phyloP scores from a whole-genome alignment of 805 yeast species.

The Yarrowia sp. region DNA sequence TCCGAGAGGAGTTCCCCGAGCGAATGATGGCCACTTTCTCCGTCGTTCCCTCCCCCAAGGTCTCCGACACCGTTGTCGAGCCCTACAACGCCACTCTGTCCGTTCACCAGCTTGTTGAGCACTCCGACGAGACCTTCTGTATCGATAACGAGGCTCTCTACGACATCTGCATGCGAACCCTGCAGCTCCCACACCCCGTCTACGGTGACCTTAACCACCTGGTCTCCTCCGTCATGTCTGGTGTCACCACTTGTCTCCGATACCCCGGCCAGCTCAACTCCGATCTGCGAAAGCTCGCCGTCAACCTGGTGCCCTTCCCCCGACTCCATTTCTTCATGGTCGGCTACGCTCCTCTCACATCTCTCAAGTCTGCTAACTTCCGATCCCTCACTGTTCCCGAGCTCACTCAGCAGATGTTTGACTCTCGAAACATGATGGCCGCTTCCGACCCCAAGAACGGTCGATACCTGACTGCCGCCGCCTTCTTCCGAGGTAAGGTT shows the following conservation, averaged over 20 bases:
- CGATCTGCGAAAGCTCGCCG: conserved; percentile 89
- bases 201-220: conserved; percentile 76
- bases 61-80: conserved; percentile 90
- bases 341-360: conserved; percentile 88
- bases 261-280: conserved; percentile 95
- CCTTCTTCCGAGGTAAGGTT: conserved; percentile 91
- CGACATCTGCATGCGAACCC: conserved; percentile 82
- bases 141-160: conserved; percentile 92
- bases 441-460: conserved; percentile 90
- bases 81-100: conserved; percentile 93
- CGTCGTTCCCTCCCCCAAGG: conserved; percentile 87
- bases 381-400: conserved; percentile 85
- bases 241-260: conserved; percentile 90
- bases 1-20: conserved; percentile 91
- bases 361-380: conserved; percentile 76
- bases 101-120: conserved; percentile 85
- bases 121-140: conserved; percentile 91
- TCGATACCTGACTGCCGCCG: conserved; percentile 87
- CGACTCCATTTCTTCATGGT: conserved; percentile 94
- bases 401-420: conserved; percentile 90
- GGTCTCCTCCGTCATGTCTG: conserved; percentile 90
- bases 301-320: conserved; percentile 92
- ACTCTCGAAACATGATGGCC: conserved; percentile 92
- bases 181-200: conserved; percentile 75
- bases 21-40: conserved; percentile 96